Conservation (phyloP, 768 basidiomycete genomes). For the Termitomyces sp. region DNA sequence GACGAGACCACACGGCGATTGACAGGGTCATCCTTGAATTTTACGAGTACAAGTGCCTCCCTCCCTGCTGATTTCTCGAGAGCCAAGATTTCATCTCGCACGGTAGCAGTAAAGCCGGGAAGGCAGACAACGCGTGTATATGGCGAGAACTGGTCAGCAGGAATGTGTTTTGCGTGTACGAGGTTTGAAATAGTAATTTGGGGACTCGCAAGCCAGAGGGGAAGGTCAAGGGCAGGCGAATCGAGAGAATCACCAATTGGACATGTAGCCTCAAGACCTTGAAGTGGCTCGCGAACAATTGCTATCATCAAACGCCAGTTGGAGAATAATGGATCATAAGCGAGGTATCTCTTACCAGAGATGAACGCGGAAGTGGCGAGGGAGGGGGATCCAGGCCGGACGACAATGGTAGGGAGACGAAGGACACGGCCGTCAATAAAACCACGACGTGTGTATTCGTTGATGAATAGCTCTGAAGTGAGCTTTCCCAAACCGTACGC, state of each 20-base stretch:
- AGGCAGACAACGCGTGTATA: conserved; percentile 52
- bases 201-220: conserved; percentile 45
- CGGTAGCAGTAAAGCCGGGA: conserved; percentile 54
- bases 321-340: not conserved
- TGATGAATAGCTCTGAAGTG: conserved; percentile 47
- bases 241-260: conserved; percentile 43
- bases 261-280: conserved; percentile 41
- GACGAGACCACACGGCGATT: conserved; percentile 39
- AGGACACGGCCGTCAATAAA: conserved; percentile 55
- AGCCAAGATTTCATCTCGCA: conserved; percentile 49
- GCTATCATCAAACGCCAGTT: conserved; percentile 17
- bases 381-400: conserved; percentile 48
- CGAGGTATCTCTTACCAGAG: conserved; percentile 30
- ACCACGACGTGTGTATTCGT: conserved; percentile 54
- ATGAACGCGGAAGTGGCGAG: conserved; percentile 53
- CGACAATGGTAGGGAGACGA: conserved; percentile 54
- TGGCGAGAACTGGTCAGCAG: conserved; percentile 30
- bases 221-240: conserved; percentile 39
- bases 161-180: conserved; percentile 39
- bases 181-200: conserved; percentile 50
- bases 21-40: conserved; percentile 37
- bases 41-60: conserved; percentile 38
- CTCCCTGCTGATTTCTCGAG: conserved; percentile 46
- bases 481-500: conserved; percentile 56
- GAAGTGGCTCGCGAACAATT: conserved; percentile 53